Evolutionary conservation across 192 early-diverging fungal species (phyloP).

Genomic region (Podila horticola): DNA sequence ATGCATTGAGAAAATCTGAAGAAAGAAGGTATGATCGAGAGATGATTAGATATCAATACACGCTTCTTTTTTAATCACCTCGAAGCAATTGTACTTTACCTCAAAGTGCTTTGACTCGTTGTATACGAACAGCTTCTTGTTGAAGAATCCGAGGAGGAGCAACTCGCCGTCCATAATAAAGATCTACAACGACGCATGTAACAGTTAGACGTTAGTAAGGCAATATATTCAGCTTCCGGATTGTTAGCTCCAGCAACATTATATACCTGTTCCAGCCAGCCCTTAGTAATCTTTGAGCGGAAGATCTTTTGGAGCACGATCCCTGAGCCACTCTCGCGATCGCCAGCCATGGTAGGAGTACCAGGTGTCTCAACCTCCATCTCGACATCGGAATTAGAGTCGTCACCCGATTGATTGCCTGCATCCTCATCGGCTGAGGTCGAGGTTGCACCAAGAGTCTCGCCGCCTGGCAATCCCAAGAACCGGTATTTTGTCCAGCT

Average conservation of each 20-base stretch:
- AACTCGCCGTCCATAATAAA: constrained; percentile 63
- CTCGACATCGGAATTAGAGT: constrained; percentile 6
- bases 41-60: too few species aligned
- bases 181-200: background rate
- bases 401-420: background rate
- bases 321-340: constrained; percentile 20
- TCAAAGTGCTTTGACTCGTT: constrained; percentile 76
- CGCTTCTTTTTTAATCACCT: too few species aligned
- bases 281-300: constrained; percentile 74
- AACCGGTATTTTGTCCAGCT: constrained; percentile 64
- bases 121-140: constrained; percentile 75
- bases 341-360: background rate
- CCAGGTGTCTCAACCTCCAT: background rate
- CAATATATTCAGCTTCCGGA: too few species aligned
- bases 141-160: constrained; percentile 76
- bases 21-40: too few species aligned
- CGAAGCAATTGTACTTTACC: constrained; percentile 23
- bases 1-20: constrained; percentile 66
- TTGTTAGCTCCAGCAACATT: constrained; percentile 9
- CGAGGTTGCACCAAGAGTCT: constrained; percentile 10
- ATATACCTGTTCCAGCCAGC: constrained; percentile 73
- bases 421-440: constrained; percentile 5
- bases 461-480: constrained; percentile 27
- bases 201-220: too few species aligned
- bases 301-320: constrained; percentile 62